Conservation (phyloP, 2,329 filamentous ascomycete genomes). For the Colletotrichum horii region DNA sequence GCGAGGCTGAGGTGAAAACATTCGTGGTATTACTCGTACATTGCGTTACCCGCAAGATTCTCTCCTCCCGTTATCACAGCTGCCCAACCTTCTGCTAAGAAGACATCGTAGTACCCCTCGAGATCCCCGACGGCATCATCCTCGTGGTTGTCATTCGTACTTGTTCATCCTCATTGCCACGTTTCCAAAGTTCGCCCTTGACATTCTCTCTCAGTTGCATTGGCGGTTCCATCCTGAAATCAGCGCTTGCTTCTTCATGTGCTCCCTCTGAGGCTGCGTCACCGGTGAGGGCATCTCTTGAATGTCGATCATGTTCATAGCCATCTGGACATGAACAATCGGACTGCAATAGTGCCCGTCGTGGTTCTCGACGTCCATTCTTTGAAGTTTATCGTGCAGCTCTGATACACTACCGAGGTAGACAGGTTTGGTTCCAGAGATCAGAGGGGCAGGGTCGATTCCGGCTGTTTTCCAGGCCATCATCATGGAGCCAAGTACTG, state of each 20-base stretch:
- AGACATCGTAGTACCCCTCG: not conserved
- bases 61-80: not conserved
- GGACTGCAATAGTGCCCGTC: not conserved
- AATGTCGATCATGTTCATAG: fast-evolving
- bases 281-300: not conserved
- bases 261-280: not conserved
- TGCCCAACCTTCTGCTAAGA: not conserved
- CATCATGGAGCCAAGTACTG: not conserved
- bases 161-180: not conserved
- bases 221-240: not conserved
- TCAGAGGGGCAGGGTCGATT: not conserved
- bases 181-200: not conserved
- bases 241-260: not conserved
- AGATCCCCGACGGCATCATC: not conserved
- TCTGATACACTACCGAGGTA: not conserved
- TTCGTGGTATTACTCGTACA: not conserved
- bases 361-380: fast-evolving
- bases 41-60: not conserved
- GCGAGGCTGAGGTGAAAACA: not conserved
- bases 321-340: not conserved
- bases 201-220: not conserved
- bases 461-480: not conserved
- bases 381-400: fast-evolving
- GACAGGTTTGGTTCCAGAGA: not conserved
- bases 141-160: not conserved